Evolutionary conservation across 345 rosid species (phyloP).

Genomic region (Citrus reticulata): DNA sequence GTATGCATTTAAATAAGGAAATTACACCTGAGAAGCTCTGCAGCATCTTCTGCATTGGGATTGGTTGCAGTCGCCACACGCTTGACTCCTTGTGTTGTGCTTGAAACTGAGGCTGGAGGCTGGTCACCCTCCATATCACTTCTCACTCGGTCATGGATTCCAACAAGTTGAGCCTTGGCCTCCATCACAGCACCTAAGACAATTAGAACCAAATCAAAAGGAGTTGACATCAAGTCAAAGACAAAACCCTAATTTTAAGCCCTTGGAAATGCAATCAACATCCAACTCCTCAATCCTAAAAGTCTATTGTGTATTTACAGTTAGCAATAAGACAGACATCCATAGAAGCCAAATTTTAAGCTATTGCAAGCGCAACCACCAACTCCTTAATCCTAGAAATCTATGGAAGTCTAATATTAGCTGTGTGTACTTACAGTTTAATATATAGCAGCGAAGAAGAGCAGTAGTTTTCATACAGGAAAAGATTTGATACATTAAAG

Average conservation of each 20-base stretch:
- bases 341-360: no score
- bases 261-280: background rate
- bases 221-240: background rate
- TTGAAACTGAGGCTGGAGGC: slow-evolving; percentile 34
- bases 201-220: slow-evolving; percentile 5
- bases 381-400: background rate
- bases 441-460: no score
- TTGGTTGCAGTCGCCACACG: slow-evolving; percentile 67
- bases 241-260: no score
- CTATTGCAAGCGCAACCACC: no score
- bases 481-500: background rate
- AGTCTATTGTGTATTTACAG: no score
- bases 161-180: slow-evolving; percentile 82
- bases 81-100: slow-evolving; percentile 39
- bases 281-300: background rate
- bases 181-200: slow-evolving; percentile 70
- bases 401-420: background rate
- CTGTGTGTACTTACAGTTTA: background rate
- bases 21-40: slow-evolving; percentile 69
- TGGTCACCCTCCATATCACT: slow-evolving; percentile 68
- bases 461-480: background rate
- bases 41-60: slow-evolving; percentile 91
- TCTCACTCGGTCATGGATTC: slow-evolving; percentile 82
- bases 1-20: background rate
- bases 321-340: no score